These are phyloP conservation scores for Pseudocercospora pini-densiflorae DNA, from an alignment of 2,329 filamentous ascomycete species.

Conservation along the genomic window DNA sequence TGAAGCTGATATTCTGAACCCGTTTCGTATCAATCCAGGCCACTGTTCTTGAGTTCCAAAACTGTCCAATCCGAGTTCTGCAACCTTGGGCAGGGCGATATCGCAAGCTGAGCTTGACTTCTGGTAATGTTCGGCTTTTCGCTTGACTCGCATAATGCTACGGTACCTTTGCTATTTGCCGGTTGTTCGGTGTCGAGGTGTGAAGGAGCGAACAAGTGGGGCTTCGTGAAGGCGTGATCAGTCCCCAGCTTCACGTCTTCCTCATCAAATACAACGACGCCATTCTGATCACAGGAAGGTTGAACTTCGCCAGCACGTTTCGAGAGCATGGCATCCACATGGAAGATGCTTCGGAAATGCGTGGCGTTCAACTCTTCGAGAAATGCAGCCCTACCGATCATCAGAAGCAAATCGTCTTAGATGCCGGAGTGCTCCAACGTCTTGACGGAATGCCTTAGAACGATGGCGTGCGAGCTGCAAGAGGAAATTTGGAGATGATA, in stretches of 20 bases:
- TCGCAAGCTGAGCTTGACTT: not conserved
- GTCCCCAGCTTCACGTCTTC: constrained; percentile 6
- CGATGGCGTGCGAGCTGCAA: constrained; percentile 23
- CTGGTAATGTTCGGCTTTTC: constrained; percentile 14
- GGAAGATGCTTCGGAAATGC: constrained; percentile 15
- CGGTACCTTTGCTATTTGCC: not conserved
- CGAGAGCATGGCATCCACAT: constrained; percentile 23
- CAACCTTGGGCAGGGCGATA: not conserved
- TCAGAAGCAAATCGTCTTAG: constrained; percentile 5
- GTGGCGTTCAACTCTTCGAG: constrained; percentile 8
- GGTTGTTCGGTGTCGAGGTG: not conserved
- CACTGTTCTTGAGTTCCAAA: not conserved
- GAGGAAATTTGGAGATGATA: not conserved
- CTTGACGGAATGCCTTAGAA: constrained; percentile 12
- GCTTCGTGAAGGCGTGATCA: constrained; percentile 16
- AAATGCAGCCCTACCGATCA: not conserved
- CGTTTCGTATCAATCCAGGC: no score
- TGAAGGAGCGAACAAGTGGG: constrained; percentile 12
- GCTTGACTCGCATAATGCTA: not conserved
- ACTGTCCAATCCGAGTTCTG: not conserved
- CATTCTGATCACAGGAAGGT: constrained; percentile 3
- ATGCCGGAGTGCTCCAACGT: not conserved
- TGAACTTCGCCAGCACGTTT: not conserved
- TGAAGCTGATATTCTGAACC: not conserved
- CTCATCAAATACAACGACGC: constrained; percentile 13